A percentile compares a stretch with the other conserved stretches of the same genome.
phyloP scores from a whole-genome alignment of 345 rosid species.

The Raphanus sativus region DNA sequence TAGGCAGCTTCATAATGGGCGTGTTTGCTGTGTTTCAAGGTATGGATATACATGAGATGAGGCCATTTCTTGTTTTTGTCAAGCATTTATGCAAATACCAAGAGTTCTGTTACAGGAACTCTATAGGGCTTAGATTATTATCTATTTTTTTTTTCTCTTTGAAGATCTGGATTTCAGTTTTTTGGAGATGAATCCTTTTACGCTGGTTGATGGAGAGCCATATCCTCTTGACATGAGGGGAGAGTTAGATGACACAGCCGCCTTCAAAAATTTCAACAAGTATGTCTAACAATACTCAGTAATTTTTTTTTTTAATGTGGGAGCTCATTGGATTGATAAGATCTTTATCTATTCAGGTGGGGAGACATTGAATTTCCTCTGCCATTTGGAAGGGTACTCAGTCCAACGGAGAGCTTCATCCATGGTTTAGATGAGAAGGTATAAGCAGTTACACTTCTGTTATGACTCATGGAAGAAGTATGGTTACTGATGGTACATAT shows the following conservation, averaged over 20 bases:
- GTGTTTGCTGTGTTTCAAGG: constrained; percentile 88
- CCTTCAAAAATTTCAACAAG: constrained; percentile 95
- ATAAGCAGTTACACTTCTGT: background rate
- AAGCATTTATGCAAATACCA: constrained; percentile 3
- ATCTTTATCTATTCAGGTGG: constrained; percentile 56
- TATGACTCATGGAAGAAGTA: background rate
- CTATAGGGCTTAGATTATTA: background rate
- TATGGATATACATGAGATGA: constrained; percentile 27
- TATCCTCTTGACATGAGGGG: constrained; percentile 98
- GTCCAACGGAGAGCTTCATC: constrained; percentile 74
- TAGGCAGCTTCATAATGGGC: constrained; percentile 71
- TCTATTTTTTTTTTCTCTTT: constrained; percentile 1
- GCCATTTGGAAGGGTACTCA: constrained; percentile 94
- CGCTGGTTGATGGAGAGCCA: constrained; percentile 81
- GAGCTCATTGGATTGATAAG: constrained; percentile 11
- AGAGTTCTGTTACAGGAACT: background rate
- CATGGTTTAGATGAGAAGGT: constrained; percentile 96
- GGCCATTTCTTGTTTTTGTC: constrained; percentile 6
- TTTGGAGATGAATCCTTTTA: constrained; percentile 94
- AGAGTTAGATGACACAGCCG: constrained; percentile 92
- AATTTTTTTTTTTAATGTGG: background rate
- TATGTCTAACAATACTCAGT: background rate
- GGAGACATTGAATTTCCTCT: constrained; percentile 82
- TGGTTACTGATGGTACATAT: background rate
- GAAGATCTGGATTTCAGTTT: constrained; percentile 92